phyloP scores from a whole-genome alignment of 176 grass and related monocot species.

The Cocos nucifera region DNA sequence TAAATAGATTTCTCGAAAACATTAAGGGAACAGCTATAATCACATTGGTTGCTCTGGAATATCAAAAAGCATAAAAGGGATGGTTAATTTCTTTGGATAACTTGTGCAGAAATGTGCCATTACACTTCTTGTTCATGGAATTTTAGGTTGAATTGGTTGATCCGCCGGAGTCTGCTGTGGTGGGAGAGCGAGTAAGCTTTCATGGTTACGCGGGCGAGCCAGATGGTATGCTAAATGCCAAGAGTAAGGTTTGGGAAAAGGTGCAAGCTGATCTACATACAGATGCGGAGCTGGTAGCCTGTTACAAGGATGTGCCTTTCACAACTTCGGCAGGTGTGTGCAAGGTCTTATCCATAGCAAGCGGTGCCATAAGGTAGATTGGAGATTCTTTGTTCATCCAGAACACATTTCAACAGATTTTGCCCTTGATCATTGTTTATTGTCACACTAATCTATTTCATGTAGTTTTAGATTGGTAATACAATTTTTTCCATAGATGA shows the following conservation, averaged over 20 bases:
- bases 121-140: not conserved
- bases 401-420: too few relatives aligned
- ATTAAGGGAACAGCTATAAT: too few relatives aligned
- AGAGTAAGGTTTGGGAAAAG: conserved; percentile 88
- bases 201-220: conserved; percentile 56
- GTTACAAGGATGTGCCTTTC: conserved; percentile 65
- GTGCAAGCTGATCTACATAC: conserved; percentile 56
- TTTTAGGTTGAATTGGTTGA: conserved; percentile 80
- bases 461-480: too few relatives aligned
- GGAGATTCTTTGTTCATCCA: too few relatives aligned
- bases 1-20: too few relatives aligned
- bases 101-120: too few relatives aligned
- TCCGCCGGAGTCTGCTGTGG: conserved; percentile 45
- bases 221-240: conserved; percentile 56
- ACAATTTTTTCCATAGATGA: too few relatives aligned
- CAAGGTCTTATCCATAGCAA: conserved; percentile 57
- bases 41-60: too few relatives aligned
- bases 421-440: too few relatives aligned
- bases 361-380: conserved; percentile 59
- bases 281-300: conserved; percentile 60
- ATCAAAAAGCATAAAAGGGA: too few relatives aligned
- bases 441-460: too few relatives aligned
- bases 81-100: too few relatives aligned
- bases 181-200: conserved; percentile 67
- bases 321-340: conserved; percentile 64